Evolutionary conservation across 495 filamentous ascomycete species (phyloP).

Genomic region (Massariosphaeria phaeospora): DNA sequence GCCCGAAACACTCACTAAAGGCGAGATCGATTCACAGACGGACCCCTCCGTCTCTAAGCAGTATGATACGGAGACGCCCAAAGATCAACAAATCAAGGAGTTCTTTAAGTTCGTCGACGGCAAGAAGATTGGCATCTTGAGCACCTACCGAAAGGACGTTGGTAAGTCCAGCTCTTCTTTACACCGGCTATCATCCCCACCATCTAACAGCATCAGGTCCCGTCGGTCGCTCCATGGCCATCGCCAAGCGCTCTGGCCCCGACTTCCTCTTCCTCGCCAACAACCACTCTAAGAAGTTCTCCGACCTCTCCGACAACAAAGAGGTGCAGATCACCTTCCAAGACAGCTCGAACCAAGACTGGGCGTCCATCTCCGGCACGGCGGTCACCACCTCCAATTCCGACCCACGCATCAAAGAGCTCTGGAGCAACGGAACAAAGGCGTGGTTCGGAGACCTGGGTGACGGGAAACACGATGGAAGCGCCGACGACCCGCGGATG

Average conservation of each 20-base stretch:
- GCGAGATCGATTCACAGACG: constrained; percentile 36
- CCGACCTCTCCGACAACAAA: constrained; percentile 38
- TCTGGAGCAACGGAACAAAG: constrained; percentile 35
- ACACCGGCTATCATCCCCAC: not conserved
- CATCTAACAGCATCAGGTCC: constrained; percentile 20
- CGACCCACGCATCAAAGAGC: constrained; percentile 44
- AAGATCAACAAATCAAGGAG: constrained; percentile 37
- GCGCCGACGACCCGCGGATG: constrained; percentile 43
- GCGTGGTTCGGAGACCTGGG: constrained; percentile 48
- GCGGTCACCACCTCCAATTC: constrained; percentile 33
- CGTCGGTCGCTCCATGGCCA: constrained; percentile 44
- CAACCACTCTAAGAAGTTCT: constrained; percentile 43
- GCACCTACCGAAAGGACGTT: constrained; percentile 34
- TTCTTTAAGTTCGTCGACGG: constrained; percentile 37
- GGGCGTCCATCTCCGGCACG: constrained; percentile 41
- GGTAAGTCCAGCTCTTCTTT: constrained; percentile 16
- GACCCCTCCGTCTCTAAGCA: constrained; percentile 41
- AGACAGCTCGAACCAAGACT: constrained; percentile 40
- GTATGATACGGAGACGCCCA: constrained; percentile 37
- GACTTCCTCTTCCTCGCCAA: constrained; percentile 48
- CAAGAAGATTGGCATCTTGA: constrained; percentile 38
- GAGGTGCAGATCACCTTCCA: constrained; percentile 43
- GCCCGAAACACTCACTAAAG: constrained; percentile 34
- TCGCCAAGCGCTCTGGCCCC: constrained; percentile 41
- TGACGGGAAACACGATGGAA: constrained; percentile 43